Base-by-base conservation (phyloP, 495 filamentous ascomycete genomes). In the Xylaria nigripes region DNA sequence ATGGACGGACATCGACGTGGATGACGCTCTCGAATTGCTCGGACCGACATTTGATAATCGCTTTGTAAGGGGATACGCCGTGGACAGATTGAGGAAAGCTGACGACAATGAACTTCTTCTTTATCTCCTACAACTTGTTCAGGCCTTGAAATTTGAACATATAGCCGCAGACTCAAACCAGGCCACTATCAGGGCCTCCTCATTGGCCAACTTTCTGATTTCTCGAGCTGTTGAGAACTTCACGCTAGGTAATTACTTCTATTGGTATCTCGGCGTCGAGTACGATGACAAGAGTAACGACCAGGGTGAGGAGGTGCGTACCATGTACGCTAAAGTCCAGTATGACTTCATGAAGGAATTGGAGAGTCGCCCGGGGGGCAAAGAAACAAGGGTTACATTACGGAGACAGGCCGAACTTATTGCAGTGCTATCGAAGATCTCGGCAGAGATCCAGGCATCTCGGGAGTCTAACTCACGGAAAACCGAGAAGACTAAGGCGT, bases 221-320 rank as follows among this genome's bases (percentile, higher is more conserved):
- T 79, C 81, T 0, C 78, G 94, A 30, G 92, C 94, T 8, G 83
- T 85, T 13, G 80, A 85, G 49, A 96, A 92, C 60, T 84, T 94
- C 60, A 86, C 86, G 50, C 80, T 99, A 1, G 93, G 91, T 5
- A 99, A 93, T 64, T 96, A 89, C 65, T 80, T 99, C 44, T 89
- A 94, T 68, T 99, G 93, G 93, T 99, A 97, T 66, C 76, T 99
- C 1, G 96, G 96, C 82, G 94, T 97, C 2, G 94, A 99, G 68
- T 76, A 76, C 46, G 92, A 96, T 62, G 90, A 96, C 61, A 79
- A 83, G 49, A 86, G 81, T 49, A 79, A 81, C 6, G 82, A 85
- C 10, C 87, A 89, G 53, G 68, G 79, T 2, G 77, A 79, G 18
- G 81, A 83, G 46, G 85, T 90, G 55, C 88, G 85, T 24, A 84